A percentile compares a stretch with the other conserved stretches of the same genome.
Evolutionary conservation across 1,284 basidiomycete genomes (phyloP).

Genomic region (Fistulinella cinereoalba): DNA sequence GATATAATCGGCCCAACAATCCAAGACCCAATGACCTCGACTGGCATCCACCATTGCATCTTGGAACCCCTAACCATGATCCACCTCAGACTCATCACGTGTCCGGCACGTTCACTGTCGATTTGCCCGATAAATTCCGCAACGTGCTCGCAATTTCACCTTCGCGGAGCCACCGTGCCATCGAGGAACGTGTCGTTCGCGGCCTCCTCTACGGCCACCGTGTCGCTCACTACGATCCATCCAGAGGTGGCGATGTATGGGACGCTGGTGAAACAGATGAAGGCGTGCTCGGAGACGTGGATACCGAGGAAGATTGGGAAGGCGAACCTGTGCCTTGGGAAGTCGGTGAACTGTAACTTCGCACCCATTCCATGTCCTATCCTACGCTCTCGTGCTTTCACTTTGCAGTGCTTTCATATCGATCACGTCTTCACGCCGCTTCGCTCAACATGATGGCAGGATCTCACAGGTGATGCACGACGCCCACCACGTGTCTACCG

Average conservation of each 20-base stretch:
- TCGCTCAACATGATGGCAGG: conserved; percentile 21
- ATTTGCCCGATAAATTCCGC: conserved; percentile 64
- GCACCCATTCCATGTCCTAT: conserved; percentile 23
- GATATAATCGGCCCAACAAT: conserved; percentile 3
- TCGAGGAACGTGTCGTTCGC: conserved; percentile 56
- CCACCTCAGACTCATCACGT: conserved; percentile 28
- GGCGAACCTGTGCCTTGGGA: conserved; percentile 78
- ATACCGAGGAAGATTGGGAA: conserved; percentile 76
- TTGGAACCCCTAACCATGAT: conserved; percentile 35
- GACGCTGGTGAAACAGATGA: conserved; percentile 64
- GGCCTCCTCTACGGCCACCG: conserved; percentile 59
- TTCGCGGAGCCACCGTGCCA: conserved; percentile 37
- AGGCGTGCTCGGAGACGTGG: conserved; percentile 31
- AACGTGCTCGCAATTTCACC: conserved; percentile 60
- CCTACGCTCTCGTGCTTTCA: conserved; percentile 20
- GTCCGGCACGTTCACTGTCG: conserved; percentile 45
- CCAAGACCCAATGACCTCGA: conserved; percentile 32
- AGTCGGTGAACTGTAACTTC: conserved; percentile 59
- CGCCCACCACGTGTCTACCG: conserved; percentile 31
- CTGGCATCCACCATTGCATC: conserved; percentile 41
- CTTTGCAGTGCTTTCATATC: conserved; percentile 35
- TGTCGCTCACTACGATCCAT: conserved; percentile 54
- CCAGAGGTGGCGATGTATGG: conserved; percentile 71
- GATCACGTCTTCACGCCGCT: conserved; percentile 25
- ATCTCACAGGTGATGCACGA: conserved; percentile 24